These are phyloP conservation scores for Vitis riparia DNA, from an alignment of 164 flowering plant genomes.

Conservation along the genomic window DNA sequence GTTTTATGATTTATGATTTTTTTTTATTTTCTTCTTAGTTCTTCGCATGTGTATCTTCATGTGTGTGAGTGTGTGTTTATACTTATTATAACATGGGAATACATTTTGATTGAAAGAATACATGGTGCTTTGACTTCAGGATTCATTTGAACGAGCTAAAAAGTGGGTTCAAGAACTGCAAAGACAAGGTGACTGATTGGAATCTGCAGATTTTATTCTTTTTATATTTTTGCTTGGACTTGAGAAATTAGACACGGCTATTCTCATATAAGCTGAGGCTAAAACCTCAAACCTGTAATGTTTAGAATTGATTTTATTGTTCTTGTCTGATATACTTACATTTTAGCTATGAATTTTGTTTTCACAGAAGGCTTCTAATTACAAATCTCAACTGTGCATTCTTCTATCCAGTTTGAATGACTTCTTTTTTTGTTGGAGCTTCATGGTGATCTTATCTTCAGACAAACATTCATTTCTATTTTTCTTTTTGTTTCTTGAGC, in stretches of 20 bases:
- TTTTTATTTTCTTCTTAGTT: neutral
- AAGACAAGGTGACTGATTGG: constrained; percentile 21
- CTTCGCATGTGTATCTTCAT: neutral
- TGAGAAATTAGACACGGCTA: no score
- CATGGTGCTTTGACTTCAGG: constrained; percentile 14
- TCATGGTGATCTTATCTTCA: no score
- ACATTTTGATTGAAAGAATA: neutral
- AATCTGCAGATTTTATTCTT: neutral
- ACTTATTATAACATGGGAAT: neutral
- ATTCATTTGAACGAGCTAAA: constrained; percentile 26
- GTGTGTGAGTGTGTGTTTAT: neutral
- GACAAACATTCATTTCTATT: no score
- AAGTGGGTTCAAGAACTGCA: constrained; percentile 32
- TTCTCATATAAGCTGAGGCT: neutral
- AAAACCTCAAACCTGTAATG: neutral
- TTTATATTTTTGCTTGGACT: no score
- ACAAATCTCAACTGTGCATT: no score
- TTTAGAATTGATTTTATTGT: neutral
- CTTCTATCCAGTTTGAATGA: no score
- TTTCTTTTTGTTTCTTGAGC: no score
- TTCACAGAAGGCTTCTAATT: neutral
- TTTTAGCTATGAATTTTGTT: neutral
- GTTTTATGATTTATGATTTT: no score
- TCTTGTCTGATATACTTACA: neutral
- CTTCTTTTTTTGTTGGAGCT: no score